Conservation (phyloP, 2,329 filamentous ascomycete genomes). For the Trichoderma sp. region DNA sequence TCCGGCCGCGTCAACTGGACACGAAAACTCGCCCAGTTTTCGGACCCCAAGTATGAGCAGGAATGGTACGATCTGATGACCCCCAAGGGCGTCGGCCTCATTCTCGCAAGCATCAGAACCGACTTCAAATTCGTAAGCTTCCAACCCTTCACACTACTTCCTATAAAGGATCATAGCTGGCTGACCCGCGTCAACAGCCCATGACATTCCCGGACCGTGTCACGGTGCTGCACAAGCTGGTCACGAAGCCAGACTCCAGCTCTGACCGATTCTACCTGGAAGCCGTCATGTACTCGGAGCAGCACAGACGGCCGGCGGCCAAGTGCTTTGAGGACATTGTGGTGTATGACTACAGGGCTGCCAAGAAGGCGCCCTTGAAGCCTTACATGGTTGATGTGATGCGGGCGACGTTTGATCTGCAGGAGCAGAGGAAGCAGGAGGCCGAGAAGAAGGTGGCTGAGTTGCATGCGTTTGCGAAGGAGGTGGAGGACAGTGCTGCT, state of each 20-base stretch:
- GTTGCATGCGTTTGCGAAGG: constrained; percentile 16
- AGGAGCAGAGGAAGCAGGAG: constrained; percentile 34
- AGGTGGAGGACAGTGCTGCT: constrained; percentile 21
- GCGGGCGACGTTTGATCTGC: constrained; percentile 42
- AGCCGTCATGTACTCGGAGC: constrained; percentile 72
- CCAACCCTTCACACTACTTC: neutral
- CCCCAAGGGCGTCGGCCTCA: constrained; percentile 68
- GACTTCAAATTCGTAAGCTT: constrained; percentile 81
- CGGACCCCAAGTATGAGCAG: constrained; percentile 59
- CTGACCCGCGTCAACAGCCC: constrained; percentile 49
- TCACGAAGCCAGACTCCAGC: constrained; percentile 48
- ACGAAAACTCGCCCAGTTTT: constrained; percentile 64
- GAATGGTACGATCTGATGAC: constrained; percentile 72
- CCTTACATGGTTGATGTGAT: constrained; percentile 47
- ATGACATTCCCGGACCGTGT: constrained; percentile 82
- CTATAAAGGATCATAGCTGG: neutral
- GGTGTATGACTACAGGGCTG: constrained; percentile 40
- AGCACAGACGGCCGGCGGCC: constrained; percentile 71
- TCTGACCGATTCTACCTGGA: constrained; percentile 59
- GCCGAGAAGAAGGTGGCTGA: constrained; percentile 31
- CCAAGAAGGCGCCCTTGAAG: constrained; percentile 44
- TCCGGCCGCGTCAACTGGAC: constrained; percentile 79
- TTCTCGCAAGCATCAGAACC: constrained; percentile 76
- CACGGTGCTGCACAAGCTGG: constrained; percentile 80
- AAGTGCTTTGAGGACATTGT: constrained; percentile 63